Evolutionary conservation across 1,284 basidiomycete species (phyloP).

Genomic region (Cryptococcus sp.): DNA sequence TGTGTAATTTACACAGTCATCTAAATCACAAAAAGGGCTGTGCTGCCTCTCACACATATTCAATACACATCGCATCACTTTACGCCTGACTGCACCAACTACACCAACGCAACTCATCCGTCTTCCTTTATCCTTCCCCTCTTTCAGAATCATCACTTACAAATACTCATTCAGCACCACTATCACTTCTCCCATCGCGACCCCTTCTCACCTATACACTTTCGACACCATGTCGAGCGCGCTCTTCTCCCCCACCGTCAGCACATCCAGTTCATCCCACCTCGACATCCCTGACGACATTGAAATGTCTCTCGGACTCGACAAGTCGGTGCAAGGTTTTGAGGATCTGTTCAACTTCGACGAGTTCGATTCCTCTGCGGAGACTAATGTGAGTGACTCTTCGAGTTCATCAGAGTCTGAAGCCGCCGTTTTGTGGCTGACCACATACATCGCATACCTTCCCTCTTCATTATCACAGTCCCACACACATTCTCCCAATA

Average conservation of each 20-base stretch:
- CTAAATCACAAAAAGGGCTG: too few species aligned
- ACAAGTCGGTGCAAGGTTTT: constrained; percentile 39
- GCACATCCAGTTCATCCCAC: constrained; percentile 22
- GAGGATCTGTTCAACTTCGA: constrained; percentile 48
- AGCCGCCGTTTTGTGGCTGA: not conserved
- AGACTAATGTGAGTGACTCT: constrained; percentile 34
- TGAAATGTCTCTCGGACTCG: constrained; percentile 20
- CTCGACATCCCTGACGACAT: constrained; percentile 11
- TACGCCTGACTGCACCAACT: too few species aligned
- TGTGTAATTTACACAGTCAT: too few species aligned
- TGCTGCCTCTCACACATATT: too few species aligned
- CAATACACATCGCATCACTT: too few species aligned
- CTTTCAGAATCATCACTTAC: not conserved
- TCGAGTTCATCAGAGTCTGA: not conserved
- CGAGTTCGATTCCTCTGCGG: constrained; percentile 28
- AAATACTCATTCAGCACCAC: not conserved
- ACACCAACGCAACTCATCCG: too few species aligned
- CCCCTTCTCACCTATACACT: not conserved
- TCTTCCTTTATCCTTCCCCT: too few species aligned
- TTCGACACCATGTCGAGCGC: constrained; percentile 4
- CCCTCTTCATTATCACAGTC: constrained; percentile 14
- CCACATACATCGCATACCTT: constrained; percentile 5
- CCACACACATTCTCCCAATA: constrained; percentile 40
- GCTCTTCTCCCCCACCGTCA: constrained; percentile 31
- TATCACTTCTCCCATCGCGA: not conserved